Evolutionary conservation across 345 rosid species (phyloP).

Genomic region (Punica granatum): DNA sequence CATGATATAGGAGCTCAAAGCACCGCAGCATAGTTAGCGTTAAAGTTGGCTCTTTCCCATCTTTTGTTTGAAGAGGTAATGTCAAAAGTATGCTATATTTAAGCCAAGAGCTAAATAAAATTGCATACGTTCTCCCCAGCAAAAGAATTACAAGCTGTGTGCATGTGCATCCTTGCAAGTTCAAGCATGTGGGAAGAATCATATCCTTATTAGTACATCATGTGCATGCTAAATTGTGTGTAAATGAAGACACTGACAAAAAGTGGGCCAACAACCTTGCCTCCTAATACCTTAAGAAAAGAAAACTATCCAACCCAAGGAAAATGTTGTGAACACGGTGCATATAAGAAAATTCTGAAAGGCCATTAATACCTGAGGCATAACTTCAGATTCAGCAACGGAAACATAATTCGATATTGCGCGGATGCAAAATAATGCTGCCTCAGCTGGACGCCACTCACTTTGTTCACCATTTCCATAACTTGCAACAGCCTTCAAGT

Average conservation of each 20-base stretch:
- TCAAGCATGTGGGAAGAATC: too few species aligned
- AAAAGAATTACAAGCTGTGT: neutral
- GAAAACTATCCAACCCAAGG: neutral
- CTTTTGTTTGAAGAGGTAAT: neutral
- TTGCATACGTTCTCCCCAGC: neutral
- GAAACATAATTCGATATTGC: slow-evolving; percentile 88
- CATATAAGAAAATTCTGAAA: slow-evolving; percentile 10
- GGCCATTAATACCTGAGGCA: slow-evolving; percentile 69
- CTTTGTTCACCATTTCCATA: slow-evolving; percentile 49
- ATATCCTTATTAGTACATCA: too few species aligned
- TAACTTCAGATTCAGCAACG: slow-evolving; percentile 63
- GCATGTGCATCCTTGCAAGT: neutral
- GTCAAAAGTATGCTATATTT: neutral
- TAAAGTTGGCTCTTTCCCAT: neutral
- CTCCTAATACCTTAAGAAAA: neutral
- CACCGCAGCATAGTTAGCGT: neutral
- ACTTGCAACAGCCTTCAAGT: slow-evolving; percentile 56
- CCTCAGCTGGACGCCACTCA: slow-evolving; percentile 95
- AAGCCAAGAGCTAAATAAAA: neutral
- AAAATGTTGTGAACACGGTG: neutral
- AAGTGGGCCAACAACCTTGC: neutral
- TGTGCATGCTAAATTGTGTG: too few species aligned
- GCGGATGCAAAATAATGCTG: slow-evolving; percentile 90
- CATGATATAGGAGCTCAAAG: neutral
- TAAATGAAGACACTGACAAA: slow-evolving; percentile 9